phyloP scores from a whole-genome alignment of 106 monocot species.

The Dioscorea dumetorum region DNA sequence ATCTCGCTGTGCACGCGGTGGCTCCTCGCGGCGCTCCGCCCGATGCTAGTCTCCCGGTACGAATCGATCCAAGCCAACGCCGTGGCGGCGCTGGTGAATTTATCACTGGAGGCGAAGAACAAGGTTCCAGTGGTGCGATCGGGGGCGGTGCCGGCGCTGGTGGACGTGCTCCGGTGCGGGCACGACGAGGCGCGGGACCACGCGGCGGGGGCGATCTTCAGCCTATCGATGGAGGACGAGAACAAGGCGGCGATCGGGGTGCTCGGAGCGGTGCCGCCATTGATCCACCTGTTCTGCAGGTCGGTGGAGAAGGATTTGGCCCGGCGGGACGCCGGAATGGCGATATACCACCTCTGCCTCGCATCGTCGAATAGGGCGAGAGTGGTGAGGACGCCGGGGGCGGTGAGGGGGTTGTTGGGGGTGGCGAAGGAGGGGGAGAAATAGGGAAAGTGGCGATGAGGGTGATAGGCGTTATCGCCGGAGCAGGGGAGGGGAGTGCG shows the following conservation, averaged over 20 bases:
- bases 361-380: constrained; percentile 40
- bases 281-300: constrained; percentile 43
- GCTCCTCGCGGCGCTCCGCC: constrained; percentile 39
- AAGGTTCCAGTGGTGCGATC: constrained; percentile 57
- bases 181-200: constrained; percentile 43
- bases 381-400: constrained; percentile 38
- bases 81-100: constrained; percentile 62
- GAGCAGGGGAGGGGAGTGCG: constrained; percentile 35
- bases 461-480: constrained; percentile 46
- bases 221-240: constrained; percentile 54
- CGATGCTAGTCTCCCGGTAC: constrained; percentile 28
- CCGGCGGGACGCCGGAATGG: constrained; percentile 61
- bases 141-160: constrained; percentile 49
- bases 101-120: constrained; percentile 61
- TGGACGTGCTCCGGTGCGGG: constrained; percentile 26
- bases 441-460: constrained; percentile 38
- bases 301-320: constrained; percentile 11
- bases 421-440: constrained; percentile 4
- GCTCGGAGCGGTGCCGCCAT: constrained; percentile 71
- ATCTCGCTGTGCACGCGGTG: constrained; percentile 50
- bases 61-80: constrained; percentile 33
- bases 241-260: constrained; percentile 60
- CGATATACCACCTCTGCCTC: constrained; percentile 55
- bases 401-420: constrained; percentile 21
- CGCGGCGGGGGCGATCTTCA: constrained; percentile 69